Conservation (phyloP, 768 basidiomycete genomes). For the Auricularia sp. region DNA sequence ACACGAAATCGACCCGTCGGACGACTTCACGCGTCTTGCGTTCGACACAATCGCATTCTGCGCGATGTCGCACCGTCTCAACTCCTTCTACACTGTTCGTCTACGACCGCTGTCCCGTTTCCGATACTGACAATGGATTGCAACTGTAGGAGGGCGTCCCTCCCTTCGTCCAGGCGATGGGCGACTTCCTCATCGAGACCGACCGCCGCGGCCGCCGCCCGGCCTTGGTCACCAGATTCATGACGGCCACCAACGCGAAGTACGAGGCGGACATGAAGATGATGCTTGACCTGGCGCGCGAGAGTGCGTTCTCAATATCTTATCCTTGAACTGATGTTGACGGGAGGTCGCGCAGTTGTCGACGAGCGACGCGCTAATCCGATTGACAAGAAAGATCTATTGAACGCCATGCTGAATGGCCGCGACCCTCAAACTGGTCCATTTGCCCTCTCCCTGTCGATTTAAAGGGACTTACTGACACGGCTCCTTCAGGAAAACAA, state of each 20-base stretch:
- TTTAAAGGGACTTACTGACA: too few relatives aligned
- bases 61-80: slow-evolving; percentile 31
- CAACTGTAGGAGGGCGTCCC: slow-evolving; percentile 23
- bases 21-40: slow-evolving; percentile 40
- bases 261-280: slow-evolving; percentile 33
- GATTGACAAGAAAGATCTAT: slow-evolving; percentile 31
- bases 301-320: slow-evolving; percentile 21
- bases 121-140: background rate
- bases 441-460: background rate
- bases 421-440: slow-evolving; percentile 37
- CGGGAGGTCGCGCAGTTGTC: slow-evolving; percentile 23
- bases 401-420: slow-evolving; percentile 35
- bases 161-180: slow-evolving; percentile 33
- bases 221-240: slow-evolving; percentile 25
- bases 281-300: slow-evolving; percentile 34
- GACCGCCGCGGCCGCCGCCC: slow-evolving; percentile 28
- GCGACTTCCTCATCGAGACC: slow-evolving; percentile 31
- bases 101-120: background rate
- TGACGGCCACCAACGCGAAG: slow-evolving; percentile 27
- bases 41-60: slow-evolving; percentile 39
- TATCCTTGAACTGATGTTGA: background rate
- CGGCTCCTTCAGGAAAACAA: background rate
- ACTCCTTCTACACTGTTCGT: slow-evolving; percentile 35
- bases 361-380: slow-evolving; percentile 29
- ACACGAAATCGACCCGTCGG: slow-evolving; percentile 31